phyloP scores from a whole-genome alignment of 2,329 filamentous ascomycete species.

The Scedosporium dehoogii region DNA sequence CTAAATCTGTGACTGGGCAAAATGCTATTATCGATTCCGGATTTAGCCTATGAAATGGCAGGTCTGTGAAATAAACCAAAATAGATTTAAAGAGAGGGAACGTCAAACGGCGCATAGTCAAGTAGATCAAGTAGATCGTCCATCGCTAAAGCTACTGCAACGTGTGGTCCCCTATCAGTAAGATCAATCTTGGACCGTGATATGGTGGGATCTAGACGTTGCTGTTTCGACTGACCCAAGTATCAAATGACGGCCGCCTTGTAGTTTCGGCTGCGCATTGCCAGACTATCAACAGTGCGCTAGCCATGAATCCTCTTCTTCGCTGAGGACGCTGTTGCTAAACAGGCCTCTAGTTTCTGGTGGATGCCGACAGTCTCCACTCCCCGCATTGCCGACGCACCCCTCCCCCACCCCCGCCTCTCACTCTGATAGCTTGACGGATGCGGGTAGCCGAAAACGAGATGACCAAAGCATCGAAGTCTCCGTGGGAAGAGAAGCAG shows the following conservation, averaged over 20 bases:
- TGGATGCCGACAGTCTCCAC: background rate
- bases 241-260: too few species aligned
- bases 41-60: background rate
- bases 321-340: too few species aligned
- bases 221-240: too few species aligned
- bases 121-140: too few species aligned
- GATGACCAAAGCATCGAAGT: background rate
- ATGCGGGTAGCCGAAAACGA: background rate
- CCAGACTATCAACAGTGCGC: background rate
- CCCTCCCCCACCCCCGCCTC: background rate
- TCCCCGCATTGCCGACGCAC: background rate
- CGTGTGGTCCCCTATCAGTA: too few species aligned
- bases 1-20: constrained; percentile 1
- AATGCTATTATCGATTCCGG: constrained; percentile 2
- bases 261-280: background rate
- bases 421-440: background rate
- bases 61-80: background rate
- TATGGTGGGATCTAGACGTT: too few species aligned
- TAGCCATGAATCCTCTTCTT: too few species aligned
- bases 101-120: too few species aligned
- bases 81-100: background rate
- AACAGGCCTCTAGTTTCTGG: background rate
- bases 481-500: too few species aligned
- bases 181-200: too few species aligned
- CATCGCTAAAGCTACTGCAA: too few species aligned